phyloP scores from a whole-genome alignment of 768 basidiomycete species.

The Cyclocybe aegerita region DNA sequence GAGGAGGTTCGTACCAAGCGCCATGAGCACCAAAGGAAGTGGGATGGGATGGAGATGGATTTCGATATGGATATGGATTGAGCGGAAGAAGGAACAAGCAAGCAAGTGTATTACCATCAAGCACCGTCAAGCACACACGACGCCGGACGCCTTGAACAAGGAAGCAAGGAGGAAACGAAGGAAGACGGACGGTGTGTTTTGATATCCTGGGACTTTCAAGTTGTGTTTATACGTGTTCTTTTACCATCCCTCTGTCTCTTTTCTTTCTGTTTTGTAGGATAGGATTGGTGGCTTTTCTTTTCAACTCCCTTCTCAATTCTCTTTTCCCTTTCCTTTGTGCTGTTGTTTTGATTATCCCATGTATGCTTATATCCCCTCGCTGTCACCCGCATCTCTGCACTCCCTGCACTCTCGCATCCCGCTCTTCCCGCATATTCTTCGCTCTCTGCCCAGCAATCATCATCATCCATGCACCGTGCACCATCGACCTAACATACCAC shows the following conservation, averaged over 20 bases:
- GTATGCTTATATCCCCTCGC: neutral
- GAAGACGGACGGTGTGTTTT: neutral
- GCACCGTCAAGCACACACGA: neutral
- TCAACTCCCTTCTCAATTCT: neutral
- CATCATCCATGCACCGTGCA: no score
- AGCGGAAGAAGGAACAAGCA: slow-evolving; percentile 9
- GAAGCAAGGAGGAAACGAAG: neutral
- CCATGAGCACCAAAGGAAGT: slow-evolving; percentile 44
- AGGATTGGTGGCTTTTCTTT: neutral
- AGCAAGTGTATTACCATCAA: neutral
- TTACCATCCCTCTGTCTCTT: neutral
- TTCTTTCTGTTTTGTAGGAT: neutral
- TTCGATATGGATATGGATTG: slow-evolving; percentile 69
- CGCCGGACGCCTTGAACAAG: neutral
- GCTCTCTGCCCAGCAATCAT: neutral
- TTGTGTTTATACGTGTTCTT: neutral
- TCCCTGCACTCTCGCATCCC: neutral
- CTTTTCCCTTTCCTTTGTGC: slow-evolving; percentile 2
- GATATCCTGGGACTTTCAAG: neutral
- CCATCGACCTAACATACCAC: no score
- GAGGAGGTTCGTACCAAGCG: neutral
- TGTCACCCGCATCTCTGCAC: neutral
- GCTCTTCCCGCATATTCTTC: neutral
- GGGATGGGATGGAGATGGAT: slow-evolving; percentile 58
- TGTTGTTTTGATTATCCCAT: neutral